A percentile compares a stretch with the other conserved stretches of the same genome.
Evolutionary conservation across 495 filamentous ascomycete species (phyloP).

Genomic region (Recurvomyces mirabilis): DNA sequence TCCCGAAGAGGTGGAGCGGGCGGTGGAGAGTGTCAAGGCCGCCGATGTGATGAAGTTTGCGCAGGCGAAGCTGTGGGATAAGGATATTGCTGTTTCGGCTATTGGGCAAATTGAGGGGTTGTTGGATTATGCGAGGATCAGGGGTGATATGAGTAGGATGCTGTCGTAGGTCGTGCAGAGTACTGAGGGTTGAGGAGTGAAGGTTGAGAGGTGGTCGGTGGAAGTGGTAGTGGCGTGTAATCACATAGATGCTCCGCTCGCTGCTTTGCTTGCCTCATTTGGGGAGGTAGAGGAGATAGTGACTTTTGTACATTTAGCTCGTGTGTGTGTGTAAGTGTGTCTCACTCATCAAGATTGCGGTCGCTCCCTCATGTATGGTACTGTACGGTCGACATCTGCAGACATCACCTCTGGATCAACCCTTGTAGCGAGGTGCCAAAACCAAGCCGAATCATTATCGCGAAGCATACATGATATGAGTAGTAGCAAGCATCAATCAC

Average conservation of each 20-base stretch:
- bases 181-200: background rate
- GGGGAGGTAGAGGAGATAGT: background rate
- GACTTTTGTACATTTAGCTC: slow-evolving; percentile 5
- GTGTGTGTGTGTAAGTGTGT: no score
- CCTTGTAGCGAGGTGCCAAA: no score
- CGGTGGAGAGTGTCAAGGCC: slow-evolving; percentile 76
- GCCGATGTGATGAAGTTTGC: slow-evolving; percentile 97
- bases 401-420: no score
- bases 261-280: background rate
- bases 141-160: slow-evolving; percentile 85
- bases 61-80: slow-evolving; percentile 84
- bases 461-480: no score
- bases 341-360: no score
- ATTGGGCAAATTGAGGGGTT: slow-evolving; percentile 85
- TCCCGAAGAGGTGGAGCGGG: slow-evolving; percentile 87
- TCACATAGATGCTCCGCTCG: slow-evolving; percentile 5
- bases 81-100: slow-evolving; percentile 86
- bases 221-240: background rate
- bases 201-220: background rate
- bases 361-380: no score
- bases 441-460: no score
- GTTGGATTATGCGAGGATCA: slow-evolving; percentile 79
- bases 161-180: slow-evolving; percentile 34
- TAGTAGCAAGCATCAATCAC: no score
- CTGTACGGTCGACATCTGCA: no score